Conservation (phyloP, 2,329 filamentous ascomycete genomes). For the Botryosphaeria dothidea region DNA sequence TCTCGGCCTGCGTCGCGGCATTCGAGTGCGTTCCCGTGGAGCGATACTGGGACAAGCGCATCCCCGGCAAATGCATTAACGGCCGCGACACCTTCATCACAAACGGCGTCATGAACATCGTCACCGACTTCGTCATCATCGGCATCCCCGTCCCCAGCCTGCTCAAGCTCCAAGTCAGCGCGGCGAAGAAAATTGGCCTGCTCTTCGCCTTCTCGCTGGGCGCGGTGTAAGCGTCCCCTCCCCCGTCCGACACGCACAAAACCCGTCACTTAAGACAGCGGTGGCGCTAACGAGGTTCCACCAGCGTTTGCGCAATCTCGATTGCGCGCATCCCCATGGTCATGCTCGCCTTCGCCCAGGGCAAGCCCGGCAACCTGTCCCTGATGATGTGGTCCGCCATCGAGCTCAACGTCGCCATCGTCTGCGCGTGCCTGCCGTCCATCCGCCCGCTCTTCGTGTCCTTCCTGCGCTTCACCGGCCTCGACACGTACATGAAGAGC, state of each 20-base stretch:
- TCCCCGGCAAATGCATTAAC: slow-evolving; percentile 30
- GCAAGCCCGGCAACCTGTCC: not conserved
- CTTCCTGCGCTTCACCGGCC: slow-evolving; percentile 37
- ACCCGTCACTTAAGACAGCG: too few species aligned
- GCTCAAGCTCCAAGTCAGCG: not conserved
- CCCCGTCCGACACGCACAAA: not conserved
- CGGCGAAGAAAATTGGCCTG: not conserved
- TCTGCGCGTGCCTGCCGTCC: slow-evolving; percentile 37
- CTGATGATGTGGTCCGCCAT: slow-evolving; percentile 29
- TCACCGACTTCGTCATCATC: slow-evolving; percentile 28
- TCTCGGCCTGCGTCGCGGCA: slow-evolving; percentile 32
- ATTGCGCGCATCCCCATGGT: slow-evolving; percentile 29
- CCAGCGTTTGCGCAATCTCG: slow-evolving; percentile 29
- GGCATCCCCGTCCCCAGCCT: slow-evolving; percentile 28
- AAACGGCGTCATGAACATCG: slow-evolving; percentile 13
- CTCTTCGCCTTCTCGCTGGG: slow-evolving; percentile 3
- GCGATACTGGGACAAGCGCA: slow-evolving; percentile 34
- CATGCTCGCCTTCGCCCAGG: not conserved
- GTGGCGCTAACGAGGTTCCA: not conserved
- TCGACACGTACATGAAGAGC: slow-evolving; percentile 4
- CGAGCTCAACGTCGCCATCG: slow-evolving; percentile 34
- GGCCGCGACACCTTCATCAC: not conserved
- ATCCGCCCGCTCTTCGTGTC: slow-evolving; percentile 35
- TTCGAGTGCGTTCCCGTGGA: slow-evolving; percentile 38
- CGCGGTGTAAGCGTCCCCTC: not conserved